A percentile compares a stretch with the other conserved stretches of the same genome.
Conservation (phyloP, 2,329 filamentous ascomycete genomes). For the Myriosclerotinia duriaeana region DNA sequence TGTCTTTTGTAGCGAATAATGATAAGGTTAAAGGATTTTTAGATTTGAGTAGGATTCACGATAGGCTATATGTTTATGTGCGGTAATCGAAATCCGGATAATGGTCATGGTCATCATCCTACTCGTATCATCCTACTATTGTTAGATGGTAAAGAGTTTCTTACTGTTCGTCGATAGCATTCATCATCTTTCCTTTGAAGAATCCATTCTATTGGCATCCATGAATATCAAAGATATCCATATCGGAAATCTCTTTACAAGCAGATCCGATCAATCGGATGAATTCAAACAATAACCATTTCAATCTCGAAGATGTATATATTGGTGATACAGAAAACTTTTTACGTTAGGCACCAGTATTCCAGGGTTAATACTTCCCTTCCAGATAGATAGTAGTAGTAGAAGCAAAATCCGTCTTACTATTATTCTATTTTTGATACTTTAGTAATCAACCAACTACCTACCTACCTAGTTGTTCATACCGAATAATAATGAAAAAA, state of each 20-base stretch:
- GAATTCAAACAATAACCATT: neutral
- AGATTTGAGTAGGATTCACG: neutral
- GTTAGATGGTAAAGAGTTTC: neutral
- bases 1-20: neutral
- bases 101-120: conserved; percentile 4
- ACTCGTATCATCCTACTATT: conserved; percentile 6
- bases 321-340: conserved; percentile 5
- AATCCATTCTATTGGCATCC: neutral
- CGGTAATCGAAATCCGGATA: neutral
- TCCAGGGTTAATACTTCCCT: neutral
- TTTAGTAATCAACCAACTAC: neutral
- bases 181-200: neutral
- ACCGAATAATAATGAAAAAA: neutral
- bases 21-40: conserved; percentile 3
- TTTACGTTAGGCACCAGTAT: conserved; percentile 11
- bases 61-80: neutral
- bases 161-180: neutral
- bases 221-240: neutral
- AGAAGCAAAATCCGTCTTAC: conserved; percentile 2
- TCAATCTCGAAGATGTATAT: neutral
- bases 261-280: conserved; percentile 15
- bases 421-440: neutral
- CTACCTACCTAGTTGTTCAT: too few species aligned
- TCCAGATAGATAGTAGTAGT: neutral
- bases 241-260: neutral